Evolutionary conservation across 306 rosid species (phyloP), one percentile per base, ranked within the genome.

Genomic region (Argentina anserina): DNA sequence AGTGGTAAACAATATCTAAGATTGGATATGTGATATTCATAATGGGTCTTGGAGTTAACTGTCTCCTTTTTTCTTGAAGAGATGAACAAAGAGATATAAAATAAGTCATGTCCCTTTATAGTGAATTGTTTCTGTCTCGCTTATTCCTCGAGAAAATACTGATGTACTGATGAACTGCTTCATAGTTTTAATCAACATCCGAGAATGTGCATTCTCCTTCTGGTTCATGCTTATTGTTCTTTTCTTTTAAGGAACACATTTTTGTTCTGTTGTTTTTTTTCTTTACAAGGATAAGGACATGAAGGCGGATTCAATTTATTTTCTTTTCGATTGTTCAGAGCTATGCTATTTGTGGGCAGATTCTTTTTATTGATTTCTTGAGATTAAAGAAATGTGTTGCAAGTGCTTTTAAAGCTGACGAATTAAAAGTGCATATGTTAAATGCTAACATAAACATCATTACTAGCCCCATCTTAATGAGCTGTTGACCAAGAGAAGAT

Each of bases 21-120:
- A 50, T 62, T 61, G 71, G 45, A 63, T n/a, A n/a, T 67, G 23
- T 42, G 6, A 70, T 33, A 17, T 39, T 61, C 46, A 67, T 6
- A 29, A 58, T 40, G 3, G 9, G 42, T 40, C 66, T 6, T 17
- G n/a, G 65, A 15, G 67, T 53, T 26, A 40, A 43, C 18, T 29
- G n/a, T n/a, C 39, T 56, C 63, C 9, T 26, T 26, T 26, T 26
- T 26, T 26, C 6, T 34, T 61, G 31, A 25, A 40, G 40, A 67
- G 28, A 59, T 37, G 28, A n/a, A n/a, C 58, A n/a, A n/a, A n/a
- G 13, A 8, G n/a, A 50, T n/a, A n/a, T n/a, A n/a, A n/a, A n/a
- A n/a, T n/a, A n/a, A n/a, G n/a, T n/a, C 11, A 50, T 7, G 7
- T 52, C 28, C 60, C 49, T 37, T 43, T 28, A 43, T 15, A 34